Conservation (phyloP, 345 rosid genomes). For the Aquilaria malaccensis region DNA sequence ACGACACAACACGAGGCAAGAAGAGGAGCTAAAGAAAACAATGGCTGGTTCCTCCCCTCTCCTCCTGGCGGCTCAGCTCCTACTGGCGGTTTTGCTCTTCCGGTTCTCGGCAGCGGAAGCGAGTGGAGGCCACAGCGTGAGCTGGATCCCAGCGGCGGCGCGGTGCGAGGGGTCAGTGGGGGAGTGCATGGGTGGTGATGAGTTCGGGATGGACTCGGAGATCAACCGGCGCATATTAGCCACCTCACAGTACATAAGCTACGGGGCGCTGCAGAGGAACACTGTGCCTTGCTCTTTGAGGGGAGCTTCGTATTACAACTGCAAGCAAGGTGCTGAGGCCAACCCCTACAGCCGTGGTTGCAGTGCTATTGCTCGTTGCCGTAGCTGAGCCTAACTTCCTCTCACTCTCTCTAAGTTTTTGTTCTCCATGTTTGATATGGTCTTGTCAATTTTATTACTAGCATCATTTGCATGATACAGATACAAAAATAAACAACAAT, state of each 20-base stretch:
- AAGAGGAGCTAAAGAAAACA: neutral
- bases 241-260: conserved; percentile 63
- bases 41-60: conserved; percentile 33
- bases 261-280: conserved; percentile 55
- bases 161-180: conserved; percentile 50
- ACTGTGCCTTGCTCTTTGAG: conserved; percentile 70
- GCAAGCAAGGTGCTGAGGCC: conserved; percentile 62
- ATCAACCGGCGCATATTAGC: conserved; percentile 60
- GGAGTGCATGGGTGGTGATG: conserved; percentile 45
- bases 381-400: conserved; percentile 28
- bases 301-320: conserved; percentile 87
- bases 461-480: conserved; percentile 9
- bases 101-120: conserved; percentile 17
- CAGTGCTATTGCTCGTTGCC: conserved; percentile 63
- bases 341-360: conserved; percentile 84
- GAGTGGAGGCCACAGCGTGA: conserved; percentile 20
- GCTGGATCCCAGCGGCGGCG: conserved; percentile 28
- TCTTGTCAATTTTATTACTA: neutral
- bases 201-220: conserved; percentile 53
- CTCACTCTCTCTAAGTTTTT: neutral
- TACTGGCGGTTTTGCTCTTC: conserved; percentile 21
- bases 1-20: neutral
- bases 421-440: conserved; percentile 6
- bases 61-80: conserved; percentile 16
- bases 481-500: conserved; percentile 1